Conservation (phyloP, 2,329 filamentous ascomycete species). For the Fonsecaea monophora region DNA sequence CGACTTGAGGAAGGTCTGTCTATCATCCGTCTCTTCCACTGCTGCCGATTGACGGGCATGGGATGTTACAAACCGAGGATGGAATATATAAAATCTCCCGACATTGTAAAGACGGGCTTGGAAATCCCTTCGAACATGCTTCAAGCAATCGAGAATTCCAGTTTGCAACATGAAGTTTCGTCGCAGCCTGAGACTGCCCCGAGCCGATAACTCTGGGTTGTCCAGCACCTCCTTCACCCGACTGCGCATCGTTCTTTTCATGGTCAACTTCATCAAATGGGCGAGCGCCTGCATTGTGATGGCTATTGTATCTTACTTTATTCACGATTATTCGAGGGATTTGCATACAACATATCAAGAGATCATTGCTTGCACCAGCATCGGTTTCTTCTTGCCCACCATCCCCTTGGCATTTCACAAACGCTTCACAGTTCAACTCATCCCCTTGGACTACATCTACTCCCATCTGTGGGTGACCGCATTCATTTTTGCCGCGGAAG, state of each 20-base stretch:
- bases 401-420: conserved; percentile 13
- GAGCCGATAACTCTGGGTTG: background rate
- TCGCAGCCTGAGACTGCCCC: background rate
- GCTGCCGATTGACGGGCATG: no score
- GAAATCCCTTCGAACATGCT: no score
- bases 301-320: conserved; percentile 22
- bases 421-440: conserved; percentile 5
- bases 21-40: no score
- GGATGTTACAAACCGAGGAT: no score
- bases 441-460: conserved; percentile 19
- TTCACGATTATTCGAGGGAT: conserved; percentile 17
- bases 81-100: no score
- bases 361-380: conserved; percentile 50
- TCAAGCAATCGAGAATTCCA: no score
- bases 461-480: conserved; percentile 52
- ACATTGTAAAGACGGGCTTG: no score
- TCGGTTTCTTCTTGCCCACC: conserved; percentile 17
- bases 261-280: conserved; percentile 15
- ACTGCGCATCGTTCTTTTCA: conserved; percentile 7
- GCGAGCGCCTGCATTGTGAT: conserved; percentile 19
- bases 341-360: conserved; percentile 67
- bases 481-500: conserved; percentile 57
- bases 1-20: no score
- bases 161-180: conserved; percentile 11
- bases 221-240: background rate